A percentile compares a stretch with the other conserved stretches of the same genome.
Conservation (phyloP, 208 protist genomes). For the Crithidia fasciculata region DNA sequence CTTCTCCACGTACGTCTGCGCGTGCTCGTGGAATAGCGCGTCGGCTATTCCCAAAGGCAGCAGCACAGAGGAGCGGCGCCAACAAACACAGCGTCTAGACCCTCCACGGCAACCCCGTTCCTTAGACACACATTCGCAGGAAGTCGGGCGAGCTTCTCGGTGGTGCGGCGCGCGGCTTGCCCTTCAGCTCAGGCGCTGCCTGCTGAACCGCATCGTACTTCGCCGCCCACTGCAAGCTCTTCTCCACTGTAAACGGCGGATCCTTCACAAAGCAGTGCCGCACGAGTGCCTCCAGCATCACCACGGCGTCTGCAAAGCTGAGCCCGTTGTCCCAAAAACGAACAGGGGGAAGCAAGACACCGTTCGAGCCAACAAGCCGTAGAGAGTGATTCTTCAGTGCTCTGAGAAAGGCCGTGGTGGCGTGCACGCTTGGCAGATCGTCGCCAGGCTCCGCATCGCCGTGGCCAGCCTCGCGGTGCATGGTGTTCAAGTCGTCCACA, state of each 20-base stretch:
- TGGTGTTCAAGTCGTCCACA: background rate
- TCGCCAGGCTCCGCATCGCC: background rate
- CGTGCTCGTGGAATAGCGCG: background rate
- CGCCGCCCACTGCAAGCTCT: background rate
- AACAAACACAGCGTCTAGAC: background rate
- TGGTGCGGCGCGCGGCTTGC: background rate
- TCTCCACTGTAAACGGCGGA: background rate
- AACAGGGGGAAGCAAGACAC: background rate
- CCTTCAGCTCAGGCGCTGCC: background rate
- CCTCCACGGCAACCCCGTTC: background rate
- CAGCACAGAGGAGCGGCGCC: background rate
- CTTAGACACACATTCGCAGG: background rate
- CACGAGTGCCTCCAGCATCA: background rate
- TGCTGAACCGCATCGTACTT: background rate
- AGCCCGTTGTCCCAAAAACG: background rate
- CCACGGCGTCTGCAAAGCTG: background rate
- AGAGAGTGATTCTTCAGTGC: background rate
- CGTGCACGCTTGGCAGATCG: background rate
- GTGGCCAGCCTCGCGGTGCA: background rate
- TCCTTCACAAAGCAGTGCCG: background rate
- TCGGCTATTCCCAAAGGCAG: background rate
- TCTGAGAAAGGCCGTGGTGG: background rate
- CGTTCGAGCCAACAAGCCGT: background rate
- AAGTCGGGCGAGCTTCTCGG: background rate
- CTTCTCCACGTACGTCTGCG: background rate